Evolutionary conservation across 2,329 filamentous ascomycete genomes (phyloP), one percentile per base, ranked within the genome.

Genomic region (Xylaria sp.): DNA sequence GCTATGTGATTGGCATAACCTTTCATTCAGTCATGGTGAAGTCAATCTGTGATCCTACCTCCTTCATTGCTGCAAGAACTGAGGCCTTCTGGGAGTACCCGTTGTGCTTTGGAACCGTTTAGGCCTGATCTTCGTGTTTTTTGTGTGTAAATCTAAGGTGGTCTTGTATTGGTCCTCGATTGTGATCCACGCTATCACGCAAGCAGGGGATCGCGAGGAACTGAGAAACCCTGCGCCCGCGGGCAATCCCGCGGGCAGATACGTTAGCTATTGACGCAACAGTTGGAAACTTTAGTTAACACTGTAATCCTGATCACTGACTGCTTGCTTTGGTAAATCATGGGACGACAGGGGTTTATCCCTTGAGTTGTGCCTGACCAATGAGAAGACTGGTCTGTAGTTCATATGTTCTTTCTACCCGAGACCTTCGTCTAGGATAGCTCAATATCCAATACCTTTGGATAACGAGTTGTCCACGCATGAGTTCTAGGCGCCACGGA

Each of bases 301-400:
- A 46, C 41, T 18, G 41, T n/a, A 18, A 23, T 10, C 20, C 12
- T 25, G 10, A 39, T 20, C n/a, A 23, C n/a, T 23, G n/a, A 39
- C n/a, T 55, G 52, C 15, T 56, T 56, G 32, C 34, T n/a, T 23
- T 4, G n/a, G n/a, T 56, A 39, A 39, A n/a, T 56, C 52, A 56
- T 56, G 34, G n/a, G 32, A 23, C 12, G 20, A 32, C 34, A 20
- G 10, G 52, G 52, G 12, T 23, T 2, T 23, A 56, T 56, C 52
- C 52, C 52, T 56, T 39, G n/a, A 13, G 10, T 13, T 10, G 37
- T 20, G 3, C 12, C 34, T 56, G 32, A 23, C n/a, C 52, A 39
- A 39, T 56, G 12, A 12, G 13, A 50, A 23, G 9, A 12, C 15
- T 46, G 15, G 41, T 7, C 15, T 15, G 15, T 46, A 28, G 9